Evolutionary conservation across 2,329 filamentous ascomycete genomes (phyloP).

Genomic region (Diaporthe australafricana): DNA sequence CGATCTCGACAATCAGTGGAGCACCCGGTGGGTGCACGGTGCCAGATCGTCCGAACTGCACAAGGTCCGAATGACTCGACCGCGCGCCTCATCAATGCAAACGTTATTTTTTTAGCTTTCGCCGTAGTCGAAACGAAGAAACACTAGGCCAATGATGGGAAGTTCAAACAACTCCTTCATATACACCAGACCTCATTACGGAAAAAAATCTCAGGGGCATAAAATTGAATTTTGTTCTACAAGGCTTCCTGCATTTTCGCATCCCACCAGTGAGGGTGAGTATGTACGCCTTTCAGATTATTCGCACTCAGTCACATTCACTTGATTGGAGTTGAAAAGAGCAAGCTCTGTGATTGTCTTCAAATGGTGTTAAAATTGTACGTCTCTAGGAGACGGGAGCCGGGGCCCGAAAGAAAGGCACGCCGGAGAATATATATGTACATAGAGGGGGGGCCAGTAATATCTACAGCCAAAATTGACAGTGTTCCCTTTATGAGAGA

Average conservation of each 20-base stretch:
- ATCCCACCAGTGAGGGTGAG: no score
- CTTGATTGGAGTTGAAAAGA: not conserved
- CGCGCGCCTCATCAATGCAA: not conserved
- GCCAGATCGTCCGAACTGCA: not conserved
- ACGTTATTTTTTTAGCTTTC: not conserved
- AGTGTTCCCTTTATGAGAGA: constrained; percentile 18
- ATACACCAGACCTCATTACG: not conserved
- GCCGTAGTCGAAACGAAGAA: not conserved
- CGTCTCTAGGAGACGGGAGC: constrained; percentile 10
- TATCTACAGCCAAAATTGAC: constrained; percentile 27
- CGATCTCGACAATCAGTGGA: not conserved
- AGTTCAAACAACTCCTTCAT: not conserved
- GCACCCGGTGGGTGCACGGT: not conserved
- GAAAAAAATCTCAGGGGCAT: not conserved
- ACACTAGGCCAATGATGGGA: constrained; percentile 16
- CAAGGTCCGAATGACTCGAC: constrained; percentile 2
- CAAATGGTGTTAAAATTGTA: not conserved
- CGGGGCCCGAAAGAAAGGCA: not conserved
- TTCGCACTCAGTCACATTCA: not conserved
- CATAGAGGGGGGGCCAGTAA: constrained; percentile 15
- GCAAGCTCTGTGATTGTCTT: not conserved
- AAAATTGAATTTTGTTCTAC: not conserved
- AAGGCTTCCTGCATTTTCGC: not conserved
- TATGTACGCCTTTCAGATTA: no score
- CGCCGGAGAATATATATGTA: not conserved